Conservation (phyloP, 257 asterid species). For the Thymus mandschuricus region DNA sequence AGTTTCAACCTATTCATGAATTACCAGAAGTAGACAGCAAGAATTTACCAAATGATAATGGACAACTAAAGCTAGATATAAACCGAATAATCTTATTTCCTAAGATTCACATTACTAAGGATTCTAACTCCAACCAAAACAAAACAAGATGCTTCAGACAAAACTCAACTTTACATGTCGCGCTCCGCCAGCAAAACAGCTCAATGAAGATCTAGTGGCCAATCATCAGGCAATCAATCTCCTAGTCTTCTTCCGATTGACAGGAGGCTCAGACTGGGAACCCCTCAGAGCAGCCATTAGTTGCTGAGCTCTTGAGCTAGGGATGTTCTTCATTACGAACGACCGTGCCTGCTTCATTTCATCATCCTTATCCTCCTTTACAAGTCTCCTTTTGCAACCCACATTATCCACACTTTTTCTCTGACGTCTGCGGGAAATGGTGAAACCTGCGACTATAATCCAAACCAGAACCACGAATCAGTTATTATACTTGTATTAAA, state of each 20-base stretch:
- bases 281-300: conserved; percentile 58
- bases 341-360: conserved; percentile 59
- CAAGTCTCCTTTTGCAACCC: conserved; percentile 70
- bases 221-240: conserved; percentile 29
- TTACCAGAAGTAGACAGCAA: conserved; percentile 8
- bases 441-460: conserved; percentile 44
- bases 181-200: conserved; percentile 38
- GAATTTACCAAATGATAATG: conserved; percentile 3
- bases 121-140: neutral
- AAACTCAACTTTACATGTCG: conserved; percentile 32
- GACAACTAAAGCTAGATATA: neutral
- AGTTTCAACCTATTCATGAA: neutral
- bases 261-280: conserved; percentile 44
- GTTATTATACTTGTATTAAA: neutral
- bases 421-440: conserved; percentile 45
- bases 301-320: conserved; percentile 61
- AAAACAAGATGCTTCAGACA: neutral
- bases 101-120: neutral
- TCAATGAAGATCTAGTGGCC: conserved; percentile 27
- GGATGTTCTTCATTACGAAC: conserved; percentile 48
- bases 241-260: conserved; percentile 57
- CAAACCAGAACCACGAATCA: conserved; percentile 20
- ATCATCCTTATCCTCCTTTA: conserved; percentile 55
- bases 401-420: conserved; percentile 27
- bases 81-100: neutral